Conservation (phyloP, 1,139 yeast genomes). For the Hemisphaericaspora xylofermentans region DNA sequence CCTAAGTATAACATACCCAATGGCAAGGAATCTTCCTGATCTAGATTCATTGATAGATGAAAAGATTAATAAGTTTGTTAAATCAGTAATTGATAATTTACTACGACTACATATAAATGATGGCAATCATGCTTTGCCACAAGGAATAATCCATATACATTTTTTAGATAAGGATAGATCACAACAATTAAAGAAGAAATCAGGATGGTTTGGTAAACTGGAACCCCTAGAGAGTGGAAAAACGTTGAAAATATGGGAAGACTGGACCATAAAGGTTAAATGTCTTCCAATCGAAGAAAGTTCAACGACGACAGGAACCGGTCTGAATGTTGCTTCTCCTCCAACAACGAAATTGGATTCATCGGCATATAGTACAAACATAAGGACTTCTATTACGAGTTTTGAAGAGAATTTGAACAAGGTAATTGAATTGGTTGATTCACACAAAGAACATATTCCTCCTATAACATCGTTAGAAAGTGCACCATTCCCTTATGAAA, state of each 20-base stretch:
- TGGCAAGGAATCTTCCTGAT: conserved; percentile 42
- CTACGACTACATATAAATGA: conserved; percentile 1
- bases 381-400: conserved; percentile 30
- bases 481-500: conserved; percentile 64
- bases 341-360: not conserved
- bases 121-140: not conserved
- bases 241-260: conserved; percentile 37
- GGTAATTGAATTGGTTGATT: conserved; percentile 53
- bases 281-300: conserved; percentile 29
- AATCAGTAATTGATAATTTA: conserved; percentile 23
- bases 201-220: conserved; percentile 43
- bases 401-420: conserved; percentile 45
- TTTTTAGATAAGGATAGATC: conserved; percentile 13
- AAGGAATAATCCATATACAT: conserved; percentile 11
- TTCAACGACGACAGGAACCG: not conserved
- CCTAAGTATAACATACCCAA: conserved; percentile 45
- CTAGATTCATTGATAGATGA: conserved; percentile 46
- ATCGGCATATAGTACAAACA: conserved; percentile 10
- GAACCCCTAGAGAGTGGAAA: conserved; percentile 12
- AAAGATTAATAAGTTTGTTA: conserved; percentile 37
- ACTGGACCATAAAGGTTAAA: conserved; percentile 40
- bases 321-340: too few relatives aligned
- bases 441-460: conserved; percentile 66
- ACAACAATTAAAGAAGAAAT: conserved; percentile 28
- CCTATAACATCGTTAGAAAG: conserved; percentile 67